Conservation (phyloP, 176 grass and related monocot genomes). For the Chloris gayana region DNA sequence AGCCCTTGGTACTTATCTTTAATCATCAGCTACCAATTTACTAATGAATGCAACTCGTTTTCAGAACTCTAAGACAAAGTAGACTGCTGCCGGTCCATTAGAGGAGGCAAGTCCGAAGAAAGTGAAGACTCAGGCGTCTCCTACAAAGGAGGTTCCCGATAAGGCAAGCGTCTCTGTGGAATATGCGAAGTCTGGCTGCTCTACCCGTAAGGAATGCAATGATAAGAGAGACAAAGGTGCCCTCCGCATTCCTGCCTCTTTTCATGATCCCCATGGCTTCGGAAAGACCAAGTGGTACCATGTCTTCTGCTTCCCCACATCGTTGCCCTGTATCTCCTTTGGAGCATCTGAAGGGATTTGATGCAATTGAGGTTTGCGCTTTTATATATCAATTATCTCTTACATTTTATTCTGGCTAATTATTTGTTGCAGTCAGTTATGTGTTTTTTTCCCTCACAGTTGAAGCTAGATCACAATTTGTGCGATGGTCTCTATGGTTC, state of each 20-base stretch:
- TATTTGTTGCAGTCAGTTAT: too few relatives aligned
- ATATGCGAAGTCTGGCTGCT: constrained; percentile 55
- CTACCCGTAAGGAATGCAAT: constrained; percentile 37
- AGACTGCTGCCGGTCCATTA: neutral
- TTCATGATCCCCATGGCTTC: constrained; percentile 53
- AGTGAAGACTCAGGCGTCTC: constrained; percentile 42
- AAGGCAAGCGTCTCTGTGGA: constrained; percentile 34
- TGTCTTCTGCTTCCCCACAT: constrained; percentile 57
- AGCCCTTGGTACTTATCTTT: too few relatives aligned
- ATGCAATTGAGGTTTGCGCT: constrained; percentile 53
- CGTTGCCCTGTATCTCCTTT: constrained; percentile 22
- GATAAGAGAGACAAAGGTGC: constrained; percentile 37
- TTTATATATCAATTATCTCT: neutral
- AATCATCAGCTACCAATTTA: too few relatives aligned
- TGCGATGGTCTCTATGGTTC: too few relatives aligned
- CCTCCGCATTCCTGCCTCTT: constrained; percentile 49
- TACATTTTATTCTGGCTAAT: neutral
- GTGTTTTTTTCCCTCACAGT: too few relatives aligned
- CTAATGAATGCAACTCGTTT: constrained; percentile 22
- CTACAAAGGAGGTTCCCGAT: constrained; percentile 44
- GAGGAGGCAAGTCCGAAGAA: constrained; percentile 53
- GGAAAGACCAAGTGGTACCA: constrained; percentile 72
- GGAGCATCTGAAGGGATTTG: constrained; percentile 65
- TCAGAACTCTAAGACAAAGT: constrained; percentile 53
- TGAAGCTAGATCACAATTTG: too few relatives aligned